Conservation (phyloP, 2,329 filamentous ascomycete species). For the Leptographium procerum region DNA sequence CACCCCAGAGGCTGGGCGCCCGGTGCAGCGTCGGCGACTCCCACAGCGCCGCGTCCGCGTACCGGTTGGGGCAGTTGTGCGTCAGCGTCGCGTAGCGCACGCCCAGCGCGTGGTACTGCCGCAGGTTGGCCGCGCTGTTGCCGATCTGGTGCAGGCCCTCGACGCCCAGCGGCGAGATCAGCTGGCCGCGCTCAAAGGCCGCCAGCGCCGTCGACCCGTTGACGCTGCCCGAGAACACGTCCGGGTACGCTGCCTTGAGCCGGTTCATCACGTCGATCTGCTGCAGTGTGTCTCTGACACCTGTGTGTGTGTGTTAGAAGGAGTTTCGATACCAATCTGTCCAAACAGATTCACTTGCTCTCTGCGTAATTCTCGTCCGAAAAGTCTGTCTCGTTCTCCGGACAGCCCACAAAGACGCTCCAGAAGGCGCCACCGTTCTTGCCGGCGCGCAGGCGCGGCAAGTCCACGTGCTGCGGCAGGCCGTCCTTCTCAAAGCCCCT, state of each 20-base stretch:
- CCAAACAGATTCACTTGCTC: constrained; percentile 34
- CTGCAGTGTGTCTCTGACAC: constrained; percentile 41
- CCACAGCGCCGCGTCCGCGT: constrained; percentile 70
- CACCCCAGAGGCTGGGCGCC: constrained; percentile 52
- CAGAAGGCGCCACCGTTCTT: constrained; percentile 80
- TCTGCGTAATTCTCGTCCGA: constrained; percentile 59
- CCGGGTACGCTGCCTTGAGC: constrained; percentile 51
- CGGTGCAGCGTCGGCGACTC: constrained; percentile 37
- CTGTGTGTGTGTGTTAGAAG: neutral
- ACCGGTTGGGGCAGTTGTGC: constrained; percentile 87
- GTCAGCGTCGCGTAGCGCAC: constrained; percentile 83
- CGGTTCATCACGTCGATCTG: constrained; percentile 65
- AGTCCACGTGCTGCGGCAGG: constrained; percentile 61
- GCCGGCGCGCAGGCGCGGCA: constrained; percentile 62
- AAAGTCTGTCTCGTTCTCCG: constrained; percentile 59
- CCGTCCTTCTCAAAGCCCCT: constrained; percentile 61
- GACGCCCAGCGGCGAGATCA: constrained; percentile 70
- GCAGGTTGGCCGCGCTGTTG: constrained; percentile 65
- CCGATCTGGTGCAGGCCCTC: constrained; percentile 92
- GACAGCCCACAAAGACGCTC: constrained; percentile 76
- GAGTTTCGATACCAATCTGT: too few relatives aligned
- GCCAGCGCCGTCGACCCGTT: constrained; percentile 50
- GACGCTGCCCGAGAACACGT: constrained; percentile 52
- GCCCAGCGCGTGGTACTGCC: constrained; percentile 64
- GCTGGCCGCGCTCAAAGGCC: constrained; percentile 45